Conservation (phyloP, 2,329 filamentous ascomycete genomes). For the Pezicula neosporulosa region DNA sequence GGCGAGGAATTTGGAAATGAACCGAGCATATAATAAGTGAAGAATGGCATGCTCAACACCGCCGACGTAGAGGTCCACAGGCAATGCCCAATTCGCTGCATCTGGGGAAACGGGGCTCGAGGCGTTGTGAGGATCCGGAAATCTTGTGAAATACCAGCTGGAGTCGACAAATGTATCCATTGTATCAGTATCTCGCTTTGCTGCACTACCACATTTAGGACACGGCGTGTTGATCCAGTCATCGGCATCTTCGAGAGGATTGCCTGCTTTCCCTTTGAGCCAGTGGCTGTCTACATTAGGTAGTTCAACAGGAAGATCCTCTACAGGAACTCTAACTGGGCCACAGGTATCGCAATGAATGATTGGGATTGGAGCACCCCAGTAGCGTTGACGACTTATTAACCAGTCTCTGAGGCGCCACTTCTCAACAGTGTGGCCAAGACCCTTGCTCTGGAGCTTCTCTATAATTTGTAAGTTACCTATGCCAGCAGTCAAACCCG, state of each 20-base stretch:
- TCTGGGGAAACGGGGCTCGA: conserved; percentile 58
- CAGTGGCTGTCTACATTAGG: conserved; percentile 68
- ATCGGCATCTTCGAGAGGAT: conserved; percentile 68
- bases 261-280: conserved; percentile 67
- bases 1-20: conserved; percentile 84
- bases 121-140: conserved; percentile 66
- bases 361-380: conserved; percentile 88
- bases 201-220: conserved; percentile 67
- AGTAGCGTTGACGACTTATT: conserved; percentile 88
- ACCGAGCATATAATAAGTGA: conserved; percentile 83
- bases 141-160: conserved; percentile 89
- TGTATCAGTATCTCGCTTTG: conserved; percentile 83
- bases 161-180: conserved; percentile 98
- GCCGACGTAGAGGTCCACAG: conserved; percentile 85
- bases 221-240: conserved; percentile 75
- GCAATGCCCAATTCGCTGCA: conserved; percentile 54
- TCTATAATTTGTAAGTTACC: conserved; percentile 59
- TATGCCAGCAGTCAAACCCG: conserved; percentile 58
- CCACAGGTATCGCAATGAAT: conserved; percentile 78
- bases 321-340: conserved; percentile 70
- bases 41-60: conserved; percentile 90
- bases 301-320: conserved; percentile 73
- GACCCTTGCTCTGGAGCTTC: conserved; percentile 46
- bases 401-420: conserved; percentile 89
- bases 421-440: conserved; percentile 63